Evolutionary conservation across 1,139 yeast genomes (phyloP).

Genomic region (Yamadazyma jaroonii): DNA sequence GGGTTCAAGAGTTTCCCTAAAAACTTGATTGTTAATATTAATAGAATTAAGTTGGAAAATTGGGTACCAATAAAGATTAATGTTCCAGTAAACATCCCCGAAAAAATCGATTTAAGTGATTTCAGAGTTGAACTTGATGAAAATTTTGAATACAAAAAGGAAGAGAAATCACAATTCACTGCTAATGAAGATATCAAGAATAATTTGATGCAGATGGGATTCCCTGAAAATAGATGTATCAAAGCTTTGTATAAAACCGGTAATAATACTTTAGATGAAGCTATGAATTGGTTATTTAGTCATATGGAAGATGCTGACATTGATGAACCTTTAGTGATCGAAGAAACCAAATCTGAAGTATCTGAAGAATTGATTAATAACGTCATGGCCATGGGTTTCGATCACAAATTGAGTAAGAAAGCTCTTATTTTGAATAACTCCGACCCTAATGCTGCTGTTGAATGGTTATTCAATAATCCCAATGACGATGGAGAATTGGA

Average conservation of each 20-base stretch:
- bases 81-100: conserved; percentile 66
- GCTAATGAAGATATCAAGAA: conserved; percentile 58
- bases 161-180: conserved; percentile 30
- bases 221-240: conserved; percentile 61
- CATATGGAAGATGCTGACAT: conserved; percentile 85
- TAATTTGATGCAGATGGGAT: conserved; percentile 80
- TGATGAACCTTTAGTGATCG: conserved; percentile 48
- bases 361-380: conserved; percentile 45
- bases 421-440: conserved; percentile 60
- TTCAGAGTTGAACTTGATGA: conserved; percentile 40
- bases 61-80: conserved; percentile 89
- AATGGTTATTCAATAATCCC: conserved; percentile 82
- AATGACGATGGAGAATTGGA: conserved; percentile 49
- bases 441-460: conserved; percentile 76
- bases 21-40: conserved; percentile 67
- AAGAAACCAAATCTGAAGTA: conserved; percentile 16
- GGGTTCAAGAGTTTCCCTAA: conserved; percentile 67
- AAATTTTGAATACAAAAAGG: conserved; percentile 24
- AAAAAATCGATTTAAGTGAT: conserved; percentile 32
- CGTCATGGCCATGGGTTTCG: conserved; percentile 77
- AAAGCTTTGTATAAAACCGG: conserved; percentile 75
- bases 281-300: conserved; percentile 87
- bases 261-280: conserved; percentile 64
- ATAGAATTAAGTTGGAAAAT: conserved; percentile 77
- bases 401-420: conserved; percentile 57